Evolutionary conservation across 176 grass and related monocot genomes (phyloP), one percentile per base, ranked within the genome.

Genomic region (Eragrostis curvula): DNA sequence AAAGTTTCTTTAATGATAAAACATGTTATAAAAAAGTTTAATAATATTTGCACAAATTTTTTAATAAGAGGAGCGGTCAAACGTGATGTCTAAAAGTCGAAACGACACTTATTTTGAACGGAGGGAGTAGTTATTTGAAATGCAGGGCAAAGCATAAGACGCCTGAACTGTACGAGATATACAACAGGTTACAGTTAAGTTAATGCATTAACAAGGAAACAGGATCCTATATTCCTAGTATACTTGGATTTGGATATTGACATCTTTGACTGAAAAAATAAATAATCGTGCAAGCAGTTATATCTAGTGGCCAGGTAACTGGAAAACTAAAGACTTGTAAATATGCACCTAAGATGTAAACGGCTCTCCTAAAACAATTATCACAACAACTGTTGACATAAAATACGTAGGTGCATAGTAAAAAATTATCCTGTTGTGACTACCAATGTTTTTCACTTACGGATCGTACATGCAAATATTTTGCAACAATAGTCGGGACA

Each of bases 121-220:
- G n/a, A n/a, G n/a, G n/a, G n/a, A n/a, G n/a, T n/a, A 32, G 57
- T 71, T 72, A 79, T 85, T 30, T 69, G 46, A 52, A 30, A 80
- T 55, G 12, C 20, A n/a, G 63, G 36, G 53, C 77, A 24, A 29
- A 18, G 24, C 55, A 12, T 5, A 8, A 15, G 4, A 36, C 4
- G 32, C 4, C 32, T 36, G 32, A 69, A 80, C 23, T 80, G 50
- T 74, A 58, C 12, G 8, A 70, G 68, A 68, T 20, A 76, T 36
- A 63, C 45, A 74, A 81, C 14, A 80, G 68, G 75, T 39, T 24
- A 51, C 53, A 75, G 74, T 70, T 70, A 39, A 27, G 36, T 17
- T 85, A 80, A 67, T 51, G 64, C 20, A 42, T 45, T 69, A 70
- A 68, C 16, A n/a, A n/a, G 20, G 50, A 66, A 78, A 66, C 6